These are phyloP conservation scores for Myrmaecium sp. DNA, from an alignment of 2,329 filamentous ascomycete genomes.

Conservation along the genomic window DNA sequence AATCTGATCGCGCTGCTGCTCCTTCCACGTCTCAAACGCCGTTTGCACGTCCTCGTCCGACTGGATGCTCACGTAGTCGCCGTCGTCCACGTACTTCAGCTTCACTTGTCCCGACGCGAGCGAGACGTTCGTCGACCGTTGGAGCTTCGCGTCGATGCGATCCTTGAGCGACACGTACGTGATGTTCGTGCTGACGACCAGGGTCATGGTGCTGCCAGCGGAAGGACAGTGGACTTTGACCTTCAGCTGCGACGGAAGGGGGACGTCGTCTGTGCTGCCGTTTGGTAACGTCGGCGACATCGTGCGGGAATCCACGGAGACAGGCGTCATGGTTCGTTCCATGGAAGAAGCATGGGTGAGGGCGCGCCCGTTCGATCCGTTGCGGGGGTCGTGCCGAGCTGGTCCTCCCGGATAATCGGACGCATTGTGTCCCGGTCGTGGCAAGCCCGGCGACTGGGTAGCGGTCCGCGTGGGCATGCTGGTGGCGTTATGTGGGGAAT, in stretches of 20 bases:
- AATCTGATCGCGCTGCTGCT: constrained; percentile 47
- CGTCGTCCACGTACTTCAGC: constrained; percentile 82
- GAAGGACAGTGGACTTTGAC: constrained; percentile 73
- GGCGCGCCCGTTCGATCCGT: constrained; percentile 13
- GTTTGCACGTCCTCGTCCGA: constrained; percentile 94
- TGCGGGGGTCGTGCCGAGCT: constrained; percentile 15
- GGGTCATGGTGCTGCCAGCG: constrained; percentile 76
- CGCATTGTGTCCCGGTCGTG: no score
- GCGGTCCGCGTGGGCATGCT: constrained; percentile 50
- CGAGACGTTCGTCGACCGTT: constrained; percentile 67
- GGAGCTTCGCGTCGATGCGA: constrained; percentile 88
- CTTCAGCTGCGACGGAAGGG: constrained; percentile 63
- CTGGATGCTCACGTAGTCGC: constrained; percentile 83
- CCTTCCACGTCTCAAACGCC: constrained; percentile 87
- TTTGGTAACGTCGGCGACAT: constrained; percentile 19
- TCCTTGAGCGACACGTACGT: constrained; percentile 86
- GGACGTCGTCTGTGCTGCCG: constrained; percentile 11
- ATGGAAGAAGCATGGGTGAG: constrained; percentile 23
- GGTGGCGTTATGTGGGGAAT: constrained; percentile 47
- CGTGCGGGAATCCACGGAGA: constrained; percentile 20
- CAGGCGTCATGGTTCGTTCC: constrained; percentile 20
- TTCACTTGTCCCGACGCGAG: constrained; percentile 71
- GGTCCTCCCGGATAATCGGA: constrained; percentile 22
- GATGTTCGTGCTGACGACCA: constrained; percentile 94
- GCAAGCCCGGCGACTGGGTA: constrained; percentile 55